phyloP scores from a whole-genome alignment of 768 basidiomycete genomes.

The Macrolepiota dolichaula region DNA sequence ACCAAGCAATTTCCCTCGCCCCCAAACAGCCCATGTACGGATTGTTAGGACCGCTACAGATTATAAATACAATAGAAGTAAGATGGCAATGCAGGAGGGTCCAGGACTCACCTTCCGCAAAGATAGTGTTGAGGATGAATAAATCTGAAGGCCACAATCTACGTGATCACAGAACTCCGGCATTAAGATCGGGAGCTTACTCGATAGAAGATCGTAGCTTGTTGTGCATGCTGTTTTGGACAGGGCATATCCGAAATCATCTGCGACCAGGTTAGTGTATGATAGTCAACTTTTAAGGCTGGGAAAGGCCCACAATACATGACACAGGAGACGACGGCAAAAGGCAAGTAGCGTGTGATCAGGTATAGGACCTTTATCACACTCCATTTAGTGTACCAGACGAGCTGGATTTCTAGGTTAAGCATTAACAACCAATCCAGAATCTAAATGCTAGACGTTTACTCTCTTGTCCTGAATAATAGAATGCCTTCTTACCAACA shows the following conservation, averaged over 20 bases:
- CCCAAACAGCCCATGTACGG: not conserved
- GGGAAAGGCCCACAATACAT: not conserved
- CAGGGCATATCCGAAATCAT: not conserved
- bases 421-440: not conserved
- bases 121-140: not conserved
- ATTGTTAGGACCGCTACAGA: not conserved
- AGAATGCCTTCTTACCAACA: no score
- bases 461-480: no score
- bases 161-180: not conserved
- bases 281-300: no score
- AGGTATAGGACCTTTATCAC: not conserved
- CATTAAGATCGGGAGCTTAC: not conserved
- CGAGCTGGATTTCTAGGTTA: not conserved
- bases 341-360: constrained; percentile 4
- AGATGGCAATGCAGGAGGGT: not conserved
- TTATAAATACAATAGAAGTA: not conserved
- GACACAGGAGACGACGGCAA: not conserved
- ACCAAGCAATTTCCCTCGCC: not conserved
- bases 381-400: not conserved
- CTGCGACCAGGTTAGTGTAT: not conserved
- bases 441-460: no score
- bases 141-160: not conserved
- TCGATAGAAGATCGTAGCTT: not conserved
- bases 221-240: not conserved
- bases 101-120: not conserved